Evolutionary conservation across 495 filamentous ascomycete species (phyloP).

Genomic region (Xylaria flabelliformis): DNA sequence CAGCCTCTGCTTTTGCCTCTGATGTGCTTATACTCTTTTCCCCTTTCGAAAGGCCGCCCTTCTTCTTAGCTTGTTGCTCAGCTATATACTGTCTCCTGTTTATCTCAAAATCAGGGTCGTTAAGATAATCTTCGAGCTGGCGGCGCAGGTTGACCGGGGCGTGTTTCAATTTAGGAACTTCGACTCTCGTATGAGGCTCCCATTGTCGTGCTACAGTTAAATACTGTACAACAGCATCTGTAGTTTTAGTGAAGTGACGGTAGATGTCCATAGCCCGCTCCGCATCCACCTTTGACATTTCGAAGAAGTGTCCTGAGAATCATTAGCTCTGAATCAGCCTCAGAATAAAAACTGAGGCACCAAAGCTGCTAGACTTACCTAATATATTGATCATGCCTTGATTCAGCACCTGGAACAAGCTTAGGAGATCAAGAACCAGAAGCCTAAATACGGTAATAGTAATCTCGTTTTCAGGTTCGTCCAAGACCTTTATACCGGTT

Average conservation of each 20-base stretch:
- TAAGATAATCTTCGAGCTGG: conserved; percentile 92
- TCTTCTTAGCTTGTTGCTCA: conserved; percentile 82
- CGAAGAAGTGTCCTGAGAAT: conserved; percentile 87
- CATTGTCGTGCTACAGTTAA: conserved; percentile 85
- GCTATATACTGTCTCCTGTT: conserved; percentile 90
- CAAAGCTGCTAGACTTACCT: conserved; percentile 58
- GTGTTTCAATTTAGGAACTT: conserved; percentile 97
- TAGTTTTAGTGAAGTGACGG: conserved; percentile 90
- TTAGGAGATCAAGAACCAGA: conserved; percentile 87
- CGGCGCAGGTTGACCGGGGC: conserved; percentile 88
- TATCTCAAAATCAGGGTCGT: conserved; percentile 95
- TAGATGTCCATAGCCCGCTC: conserved; percentile 93
- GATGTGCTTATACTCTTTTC: conserved; percentile 45
- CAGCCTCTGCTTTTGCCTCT: conserved; percentile 47
- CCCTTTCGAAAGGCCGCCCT: conserved; percentile 49
- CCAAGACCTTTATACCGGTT: conserved; percentile 66
- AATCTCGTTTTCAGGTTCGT: conserved; percentile 96
- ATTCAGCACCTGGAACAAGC: conserved; percentile 93
- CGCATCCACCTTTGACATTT: conserved; percentile 95
- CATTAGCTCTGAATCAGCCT: conserved; percentile 32
- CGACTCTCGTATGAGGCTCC: conserved; percentile 87
- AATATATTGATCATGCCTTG: conserved; percentile 98
- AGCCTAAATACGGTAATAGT: conserved; percentile 94
- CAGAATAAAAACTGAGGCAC: not conserved
- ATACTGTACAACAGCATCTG: conserved; percentile 90